Evolutionary conservation across 306 rosid species (phyloP).

Genomic region (Delonix regia): DNA sequence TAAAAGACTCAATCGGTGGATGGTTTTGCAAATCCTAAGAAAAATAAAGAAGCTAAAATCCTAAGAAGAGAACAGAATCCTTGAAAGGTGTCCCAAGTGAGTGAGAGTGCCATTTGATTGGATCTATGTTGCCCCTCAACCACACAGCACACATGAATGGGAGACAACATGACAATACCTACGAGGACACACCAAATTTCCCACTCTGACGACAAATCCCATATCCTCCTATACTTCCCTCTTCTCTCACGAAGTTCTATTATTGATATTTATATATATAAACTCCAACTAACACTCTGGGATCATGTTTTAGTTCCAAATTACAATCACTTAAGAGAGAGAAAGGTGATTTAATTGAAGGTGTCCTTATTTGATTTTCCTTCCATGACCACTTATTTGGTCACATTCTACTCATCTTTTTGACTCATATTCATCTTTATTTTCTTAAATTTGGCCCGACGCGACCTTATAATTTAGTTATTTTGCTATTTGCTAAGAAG

Average conservation of each 20-base stretch:
- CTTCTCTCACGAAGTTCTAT: conserved; percentile 26
- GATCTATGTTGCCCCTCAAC: conserved; percentile 39
- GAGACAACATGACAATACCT: background rate
- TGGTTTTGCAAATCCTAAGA: background rate
- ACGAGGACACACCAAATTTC: conserved; percentile 8
- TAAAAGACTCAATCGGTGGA: background rate
- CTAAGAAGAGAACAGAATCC: background rate
- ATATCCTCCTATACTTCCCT: conserved; percentile 20
- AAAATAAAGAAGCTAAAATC: background rate
- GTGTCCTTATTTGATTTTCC: too few relatives aligned
- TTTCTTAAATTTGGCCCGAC: too few relatives aligned
- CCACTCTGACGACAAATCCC: conserved; percentile 4
- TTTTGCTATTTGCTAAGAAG: too few relatives aligned
- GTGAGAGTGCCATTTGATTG: conserved; percentile 35
- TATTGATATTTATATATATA: background rate
- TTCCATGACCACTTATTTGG: too few relatives aligned
- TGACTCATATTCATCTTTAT: too few relatives aligned
- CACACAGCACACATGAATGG: conserved; percentile 41
- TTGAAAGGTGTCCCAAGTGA: conserved; percentile 10
- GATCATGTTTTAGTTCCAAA: conserved; percentile 9
- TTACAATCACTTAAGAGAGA: background rate
- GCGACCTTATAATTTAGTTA: too few relatives aligned
- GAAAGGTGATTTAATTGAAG: too few relatives aligned
- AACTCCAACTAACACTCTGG: conserved; percentile 6
- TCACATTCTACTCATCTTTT: too few relatives aligned